Evolutionary conservation across 352 stramenopile genomes (phyloP).

Genomic region (Lagenidium giganteum): DNA sequence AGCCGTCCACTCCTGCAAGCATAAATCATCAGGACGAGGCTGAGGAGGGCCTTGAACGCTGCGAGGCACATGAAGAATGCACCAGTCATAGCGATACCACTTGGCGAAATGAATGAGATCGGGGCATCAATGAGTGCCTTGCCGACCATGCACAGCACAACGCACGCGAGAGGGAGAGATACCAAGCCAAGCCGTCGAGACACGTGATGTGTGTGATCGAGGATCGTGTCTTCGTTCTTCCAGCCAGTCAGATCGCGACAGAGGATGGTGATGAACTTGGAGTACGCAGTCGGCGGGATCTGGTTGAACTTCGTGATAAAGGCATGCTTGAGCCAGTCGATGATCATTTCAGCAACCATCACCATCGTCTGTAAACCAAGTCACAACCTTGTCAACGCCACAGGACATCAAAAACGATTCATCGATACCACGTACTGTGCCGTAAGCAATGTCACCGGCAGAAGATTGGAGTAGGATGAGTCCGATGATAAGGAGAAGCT

Average conservation of each 20-base stretch:
- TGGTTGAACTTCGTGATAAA: conserved; percentile 99
- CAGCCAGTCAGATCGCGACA: conserved; percentile 93
- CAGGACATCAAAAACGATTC: not conserved
- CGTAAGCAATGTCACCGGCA: conserved; percentile 62
- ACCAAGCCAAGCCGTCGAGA: conserved; percentile 92
- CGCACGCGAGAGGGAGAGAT: conserved; percentile 92
- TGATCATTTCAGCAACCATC: conserved; percentile 91
- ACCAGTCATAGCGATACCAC: conserved; percentile 39
- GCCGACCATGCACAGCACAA: conserved; percentile 82
- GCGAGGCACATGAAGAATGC: conserved; percentile 69
- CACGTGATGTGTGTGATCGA: conserved; percentile 94
- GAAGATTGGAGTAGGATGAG: conserved; percentile 93
- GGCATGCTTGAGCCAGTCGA: conserved; percentile 98
- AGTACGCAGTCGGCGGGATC: conserved; percentile 92
- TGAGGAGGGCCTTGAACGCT: conserved; percentile 76
- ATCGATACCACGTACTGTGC: conserved; percentile 41
- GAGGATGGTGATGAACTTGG: conserved; percentile 94
- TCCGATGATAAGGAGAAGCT: conserved; percentile 94
- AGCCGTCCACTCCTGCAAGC: conserved; percentile 56
- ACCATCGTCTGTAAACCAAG: conserved; percentile 65
- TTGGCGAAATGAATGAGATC: conserved; percentile 28
- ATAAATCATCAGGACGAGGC: conserved; percentile 75
- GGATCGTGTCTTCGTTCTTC: conserved; percentile 86
- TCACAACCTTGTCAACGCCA: too few relatives aligned
- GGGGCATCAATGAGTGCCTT: conserved; percentile 52